Conservation (phyloP, 2,329 filamentous ascomycete species). For the Alternaria panax region DNA sequence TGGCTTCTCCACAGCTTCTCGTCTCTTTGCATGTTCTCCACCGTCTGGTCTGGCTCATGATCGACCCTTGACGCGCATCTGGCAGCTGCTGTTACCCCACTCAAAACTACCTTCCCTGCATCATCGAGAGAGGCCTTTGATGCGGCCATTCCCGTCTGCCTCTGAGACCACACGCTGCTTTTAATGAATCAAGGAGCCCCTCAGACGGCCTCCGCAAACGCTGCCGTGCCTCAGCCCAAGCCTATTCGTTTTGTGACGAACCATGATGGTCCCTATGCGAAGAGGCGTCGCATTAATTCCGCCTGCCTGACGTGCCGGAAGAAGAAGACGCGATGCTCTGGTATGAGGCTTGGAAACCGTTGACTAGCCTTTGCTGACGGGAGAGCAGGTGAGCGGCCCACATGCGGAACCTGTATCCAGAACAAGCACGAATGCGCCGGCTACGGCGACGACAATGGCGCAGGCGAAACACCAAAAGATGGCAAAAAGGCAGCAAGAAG, state of each 20-base stretch:
- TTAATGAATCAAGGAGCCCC: conserved; percentile 47
- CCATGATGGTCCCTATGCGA: conserved; percentile 52
- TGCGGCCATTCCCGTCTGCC: conserved; percentile 17
- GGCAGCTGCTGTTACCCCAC: conserved; percentile 21
- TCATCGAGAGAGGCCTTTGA: conserved; percentile 8
- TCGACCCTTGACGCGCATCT: conserved; percentile 16
- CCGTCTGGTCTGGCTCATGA: conserved; percentile 17
- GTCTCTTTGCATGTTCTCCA: conserved; percentile 21
- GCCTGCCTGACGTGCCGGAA: conserved; percentile 58
- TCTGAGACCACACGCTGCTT: conserved; percentile 21
- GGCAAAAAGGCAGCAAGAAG: conserved; percentile 31
- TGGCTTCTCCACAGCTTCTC: conserved; percentile 22
- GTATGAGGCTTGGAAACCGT: conserved; percentile 21
- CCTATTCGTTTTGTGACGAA: conserved; percentile 54
- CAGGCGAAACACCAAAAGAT: conserved; percentile 28
- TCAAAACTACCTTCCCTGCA: conserved; percentile 12
- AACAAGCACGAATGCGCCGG: conserved; percentile 59
- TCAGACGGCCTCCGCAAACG: conserved; percentile 38
- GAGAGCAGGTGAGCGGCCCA: conserved; percentile 47
- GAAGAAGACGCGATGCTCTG: conserved; percentile 60
- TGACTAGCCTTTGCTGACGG: conserved; percentile 14
- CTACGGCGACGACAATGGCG: conserved; percentile 51
- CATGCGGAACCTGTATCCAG: conserved; percentile 56
- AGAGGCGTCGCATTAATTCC: conserved; percentile 52
- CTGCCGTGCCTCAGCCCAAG: conserved; percentile 43